A percentile compares a stretch with the other conserved stretches of the same genome.
Conservation (phyloP, 208 protist species). For the Leishmania lainsoni region DNA sequence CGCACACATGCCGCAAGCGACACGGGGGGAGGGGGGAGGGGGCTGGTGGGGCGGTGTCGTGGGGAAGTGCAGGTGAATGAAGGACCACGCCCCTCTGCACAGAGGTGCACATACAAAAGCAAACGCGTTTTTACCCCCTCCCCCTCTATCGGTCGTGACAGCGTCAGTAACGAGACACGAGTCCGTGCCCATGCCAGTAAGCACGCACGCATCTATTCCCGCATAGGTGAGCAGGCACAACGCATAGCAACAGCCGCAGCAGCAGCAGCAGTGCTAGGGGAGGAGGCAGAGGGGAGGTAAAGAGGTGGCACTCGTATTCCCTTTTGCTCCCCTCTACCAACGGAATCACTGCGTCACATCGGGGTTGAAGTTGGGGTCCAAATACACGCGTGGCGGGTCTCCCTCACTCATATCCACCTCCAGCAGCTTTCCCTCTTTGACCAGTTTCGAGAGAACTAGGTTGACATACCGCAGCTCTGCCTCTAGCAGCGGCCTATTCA, state of each 20-base stretch:
- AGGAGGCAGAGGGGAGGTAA: neutral
- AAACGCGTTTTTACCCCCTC: neutral
- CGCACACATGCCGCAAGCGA: neutral
- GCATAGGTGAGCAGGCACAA: neutral
- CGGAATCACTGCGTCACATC: slow-evolving; percentile 43
- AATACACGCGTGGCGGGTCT: slow-evolving; percentile 62
- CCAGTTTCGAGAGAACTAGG: slow-evolving; percentile 75
- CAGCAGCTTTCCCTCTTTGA: slow-evolving; percentile 85
- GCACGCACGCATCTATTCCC: neutral
- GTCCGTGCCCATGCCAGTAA: neutral
- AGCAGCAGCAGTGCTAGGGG: too few species aligned
- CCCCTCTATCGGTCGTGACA: neutral
- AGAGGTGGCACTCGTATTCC: neutral
- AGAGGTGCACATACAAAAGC: neutral
- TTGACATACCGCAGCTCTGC: slow-evolving; percentile 78
- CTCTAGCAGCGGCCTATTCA: slow-evolving; percentile 81
- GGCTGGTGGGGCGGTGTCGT: neutral
- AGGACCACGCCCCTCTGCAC: neutral
- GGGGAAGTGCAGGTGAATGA: neutral
- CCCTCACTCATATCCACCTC: slow-evolving; percentile 80
- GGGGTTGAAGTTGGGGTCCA: slow-evolving; percentile 90
- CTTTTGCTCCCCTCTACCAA: neutral
- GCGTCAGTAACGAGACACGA: neutral
- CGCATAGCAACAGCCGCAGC: neutral
- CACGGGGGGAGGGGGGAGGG: neutral